Percentiles rank a stretch among this genome's conserved stretches.
Conservation (phyloP, 2,329 filamentous ascomycete genomes). For the Penicillium capsulatum region DNA sequence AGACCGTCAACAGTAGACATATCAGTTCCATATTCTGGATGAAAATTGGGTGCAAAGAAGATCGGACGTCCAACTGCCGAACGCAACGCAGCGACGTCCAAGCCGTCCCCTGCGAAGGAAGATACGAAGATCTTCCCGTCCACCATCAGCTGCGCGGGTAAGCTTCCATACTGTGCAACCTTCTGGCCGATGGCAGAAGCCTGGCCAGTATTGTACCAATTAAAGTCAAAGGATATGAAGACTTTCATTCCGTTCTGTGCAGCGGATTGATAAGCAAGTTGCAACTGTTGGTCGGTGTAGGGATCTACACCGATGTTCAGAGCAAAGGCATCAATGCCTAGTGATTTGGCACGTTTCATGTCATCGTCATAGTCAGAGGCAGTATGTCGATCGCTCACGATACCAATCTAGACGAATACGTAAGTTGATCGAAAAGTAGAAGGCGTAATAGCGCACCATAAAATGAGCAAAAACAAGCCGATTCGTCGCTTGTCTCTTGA, state of each 20-base stretch:
- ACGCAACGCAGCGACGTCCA: slow-evolving; percentile 43
- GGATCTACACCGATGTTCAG: slow-evolving; percentile 49
- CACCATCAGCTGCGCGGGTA: slow-evolving; percentile 48
- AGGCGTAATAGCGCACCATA: slow-evolving; percentile 28
- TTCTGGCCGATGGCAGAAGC: slow-evolving; percentile 43
- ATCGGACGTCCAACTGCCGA: slow-evolving; percentile 42
- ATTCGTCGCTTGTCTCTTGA: slow-evolving; percentile 6
- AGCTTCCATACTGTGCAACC: slow-evolving; percentile 45
- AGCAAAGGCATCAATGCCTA: slow-evolving; percentile 49
- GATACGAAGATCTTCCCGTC: slow-evolving; percentile 51
- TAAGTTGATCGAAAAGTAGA: too few species aligned
- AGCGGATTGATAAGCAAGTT: slow-evolving; percentile 48
- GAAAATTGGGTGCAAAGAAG: slow-evolving; percentile 51
- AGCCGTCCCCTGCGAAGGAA: slow-evolving; percentile 50
- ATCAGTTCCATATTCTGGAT: slow-evolving; percentile 38
- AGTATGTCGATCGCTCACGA: slow-evolving; percentile 41
- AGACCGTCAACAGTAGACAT: slow-evolving; percentile 39
- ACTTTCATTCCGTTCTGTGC: slow-evolving; percentile 48
- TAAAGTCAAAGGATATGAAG: slow-evolving; percentile 57
- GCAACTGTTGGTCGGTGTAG: slow-evolving; percentile 45
- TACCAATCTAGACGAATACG: slow-evolving; percentile 39
- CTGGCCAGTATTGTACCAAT: slow-evolving; percentile 43
- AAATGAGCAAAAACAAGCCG: slow-evolving; percentile 43
- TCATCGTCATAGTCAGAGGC: slow-evolving; percentile 48
- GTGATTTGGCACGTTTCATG: slow-evolving; percentile 44